Base-by-base conservation (phyloP, 768 basidiomycete genomes). In the Heimioporus sp. region DNA sequence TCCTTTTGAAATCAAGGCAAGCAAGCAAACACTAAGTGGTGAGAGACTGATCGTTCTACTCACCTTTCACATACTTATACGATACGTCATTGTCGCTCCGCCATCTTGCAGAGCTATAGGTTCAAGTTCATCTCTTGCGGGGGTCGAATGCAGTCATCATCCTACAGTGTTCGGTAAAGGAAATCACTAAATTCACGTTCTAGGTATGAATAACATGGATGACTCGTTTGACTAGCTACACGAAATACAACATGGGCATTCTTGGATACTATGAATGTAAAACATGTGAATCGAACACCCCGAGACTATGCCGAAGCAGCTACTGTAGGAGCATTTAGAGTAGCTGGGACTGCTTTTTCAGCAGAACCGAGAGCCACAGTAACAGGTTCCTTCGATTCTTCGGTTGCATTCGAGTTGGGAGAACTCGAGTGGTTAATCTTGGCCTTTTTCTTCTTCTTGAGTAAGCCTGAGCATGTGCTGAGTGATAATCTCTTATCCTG, bases 401-500 rank as follows among this genome's bases (percentile, higher is more conserved):
- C 58, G 12, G 55, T 35, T 6, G 57, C 8, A 12, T 71, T 56
- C 8, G 66, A 72, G 21, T 55, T 56, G 8, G 55, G 41, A 30
- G 47, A 47, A 49, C 15, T 46, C 3, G 61, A 7, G 7, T 66
- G 65, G 4, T 31, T 59, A 1, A 73, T 65, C 70, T 84, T 87
- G 8, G 77, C 74, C 65, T 87, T 89, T 72, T 87, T 90, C 64
- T 79, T 84, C 71, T 87, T 88, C 76, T 87, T 90, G 44, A 86
- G 68, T 56, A 90, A 68, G 30, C 80, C 87, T 90, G 46, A 39
- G 20, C n/a, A 54, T 66, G 60, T 48, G 61, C 57, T 54, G 62
- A 52, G 32, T 63, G 43, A 32, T 53, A 9, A 16, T 4, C n/a
- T 12, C 5, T 1, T 11, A 21, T 7, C 10, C 41, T 30, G 24